Conservation (phyloP, 2,329 filamentous ascomycete genomes). For the Pseudogymnoascus sp. region DNA sequence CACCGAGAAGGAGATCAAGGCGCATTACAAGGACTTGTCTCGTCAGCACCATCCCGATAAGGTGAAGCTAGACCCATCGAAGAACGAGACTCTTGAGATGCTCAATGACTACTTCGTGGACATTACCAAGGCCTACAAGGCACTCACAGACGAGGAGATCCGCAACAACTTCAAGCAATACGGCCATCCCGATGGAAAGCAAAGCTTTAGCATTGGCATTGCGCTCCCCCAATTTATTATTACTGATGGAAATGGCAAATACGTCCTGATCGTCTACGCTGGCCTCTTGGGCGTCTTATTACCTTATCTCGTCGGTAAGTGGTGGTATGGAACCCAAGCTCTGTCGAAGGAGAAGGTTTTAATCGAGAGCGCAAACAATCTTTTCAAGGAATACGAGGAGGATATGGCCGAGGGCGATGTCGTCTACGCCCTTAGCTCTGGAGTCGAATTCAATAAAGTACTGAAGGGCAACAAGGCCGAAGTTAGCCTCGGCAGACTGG, state of each 20-base stretch:
- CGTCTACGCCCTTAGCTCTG: constrained; percentile 71
- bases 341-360: constrained; percentile 90
- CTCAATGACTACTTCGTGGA: constrained; percentile 89
- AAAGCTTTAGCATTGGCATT: constrained; percentile 96
- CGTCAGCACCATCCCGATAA: constrained; percentile 91
- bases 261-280: constrained; percentile 85
- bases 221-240: constrained; percentile 89
- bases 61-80: constrained; percentile 68
- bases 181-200: constrained; percentile 95
- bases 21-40: constrained; percentile 79
- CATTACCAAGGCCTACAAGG: constrained; percentile 95
- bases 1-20: constrained; percentile 86
- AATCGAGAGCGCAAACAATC: constrained; percentile 85
- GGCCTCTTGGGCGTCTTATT: constrained; percentile 79
- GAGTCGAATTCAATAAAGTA: constrained; percentile 73
- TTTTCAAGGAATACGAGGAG: constrained; percentile 90
- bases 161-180: constrained; percentile 96
- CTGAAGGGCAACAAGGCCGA: constrained; percentile 74
- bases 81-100: constrained; percentile 80
- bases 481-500: constrained; percentile 71
- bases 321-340: constrained; percentile 97
- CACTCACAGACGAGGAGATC: constrained; percentile 92
- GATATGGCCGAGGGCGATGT: constrained; percentile 73
- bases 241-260: constrained; percentile 90
- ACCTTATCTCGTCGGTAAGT: constrained; percentile 87